phyloP scores from a whole-genome alignment of 495 filamentous ascomycete species.

The Penicillium subrubescens region DNA sequence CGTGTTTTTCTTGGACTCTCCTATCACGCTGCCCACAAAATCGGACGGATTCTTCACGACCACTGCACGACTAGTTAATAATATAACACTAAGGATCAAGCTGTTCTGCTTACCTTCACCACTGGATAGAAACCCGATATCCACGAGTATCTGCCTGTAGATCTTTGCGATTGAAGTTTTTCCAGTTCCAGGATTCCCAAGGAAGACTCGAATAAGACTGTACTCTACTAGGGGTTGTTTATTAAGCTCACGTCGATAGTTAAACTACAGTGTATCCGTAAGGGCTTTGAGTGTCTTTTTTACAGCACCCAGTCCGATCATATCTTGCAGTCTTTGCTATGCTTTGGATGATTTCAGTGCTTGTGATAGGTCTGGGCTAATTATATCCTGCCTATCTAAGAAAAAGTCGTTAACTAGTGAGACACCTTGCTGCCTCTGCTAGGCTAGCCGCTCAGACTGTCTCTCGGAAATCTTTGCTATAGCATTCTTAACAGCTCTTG shows the following conservation, averaged over 20 bases:
- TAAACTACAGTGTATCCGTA: slow-evolving; percentile 59
- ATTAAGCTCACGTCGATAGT: slow-evolving; percentile 63
- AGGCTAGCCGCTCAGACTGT: slow-evolving; percentile 58
- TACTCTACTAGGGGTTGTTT: slow-evolving; percentile 59
- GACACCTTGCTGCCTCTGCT: slow-evolving; percentile 37
- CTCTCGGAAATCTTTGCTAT: slow-evolving; percentile 54
- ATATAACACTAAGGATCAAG: not conserved
- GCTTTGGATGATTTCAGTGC: slow-evolving; percentile 51
- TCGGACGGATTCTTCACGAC: slow-evolving; percentile 73
- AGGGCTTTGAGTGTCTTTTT: slow-evolving; percentile 62
- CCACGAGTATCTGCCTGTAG: slow-evolving; percentile 65
- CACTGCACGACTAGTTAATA: slow-evolving; percentile 39
- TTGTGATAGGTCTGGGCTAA: slow-evolving; percentile 64
- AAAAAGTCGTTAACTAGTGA: slow-evolving; percentile 46
- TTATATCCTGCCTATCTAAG: slow-evolving; percentile 62
- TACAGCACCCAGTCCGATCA: slow-evolving; percentile 63
- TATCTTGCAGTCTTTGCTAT: slow-evolving; percentile 59
- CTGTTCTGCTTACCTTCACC: slow-evolving; percentile 56
- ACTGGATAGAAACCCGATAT: slow-evolving; percentile 61
- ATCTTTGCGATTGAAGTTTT: slow-evolving; percentile 78
- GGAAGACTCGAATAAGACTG: slow-evolving; percentile 70
- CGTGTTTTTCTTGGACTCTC: slow-evolving; percentile 69
- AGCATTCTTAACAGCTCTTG: slow-evolving; percentile 48
- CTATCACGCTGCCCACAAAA: slow-evolving; percentile 65
- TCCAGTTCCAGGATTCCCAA: slow-evolving; percentile 72